Percentiles rank a stretch among this genome's conserved stretches.
Evolutionary conservation across 257 asterid species (phyloP).

Genomic region (Euphrasia confusa): DNA sequence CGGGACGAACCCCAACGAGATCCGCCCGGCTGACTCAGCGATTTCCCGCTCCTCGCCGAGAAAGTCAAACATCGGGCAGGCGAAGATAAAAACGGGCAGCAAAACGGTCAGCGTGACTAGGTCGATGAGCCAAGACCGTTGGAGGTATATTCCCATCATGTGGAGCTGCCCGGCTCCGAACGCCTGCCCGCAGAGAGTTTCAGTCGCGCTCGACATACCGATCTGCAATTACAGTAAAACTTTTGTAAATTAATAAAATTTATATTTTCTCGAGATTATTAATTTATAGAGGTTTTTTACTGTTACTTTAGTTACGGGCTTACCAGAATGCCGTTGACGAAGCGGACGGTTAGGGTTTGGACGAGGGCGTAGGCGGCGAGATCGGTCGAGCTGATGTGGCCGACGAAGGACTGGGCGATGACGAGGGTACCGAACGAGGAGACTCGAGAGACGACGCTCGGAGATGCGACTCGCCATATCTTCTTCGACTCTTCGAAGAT

Average conservation of each 20-base stretch:
- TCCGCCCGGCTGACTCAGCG: slow-evolving; percentile 24
- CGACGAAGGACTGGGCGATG: slow-evolving; percentile 26
- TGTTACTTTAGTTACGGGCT: too few relatives aligned
- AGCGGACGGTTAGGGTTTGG: slow-evolving; percentile 18
- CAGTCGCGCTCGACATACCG: slow-evolving; percentile 66
- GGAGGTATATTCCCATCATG: slow-evolving; percentile 49
- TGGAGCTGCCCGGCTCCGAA: slow-evolving; percentile 40
- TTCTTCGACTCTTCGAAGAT: slow-evolving; percentile 20
- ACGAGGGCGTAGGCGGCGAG: slow-evolving; percentile 27
- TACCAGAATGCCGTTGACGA: slow-evolving; percentile 26
- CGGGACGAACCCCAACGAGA: slow-evolving; percentile 29
- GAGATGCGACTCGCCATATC: slow-evolving; percentile 28
- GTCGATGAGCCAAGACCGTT: slow-evolving; percentile 44
- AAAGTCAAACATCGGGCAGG: slow-evolving; percentile 32
- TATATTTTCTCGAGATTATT: too few relatives aligned
- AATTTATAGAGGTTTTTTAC: too few relatives aligned
- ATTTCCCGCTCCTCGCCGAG: slow-evolving; percentile 22
- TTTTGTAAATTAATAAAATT: too few relatives aligned
- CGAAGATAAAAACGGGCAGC: slow-evolving; percentile 41
- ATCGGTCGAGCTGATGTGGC: slow-evolving; percentile 22
- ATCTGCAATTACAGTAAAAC: slow-evolving; percentile 24
- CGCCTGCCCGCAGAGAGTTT: slow-evolving; percentile 64
- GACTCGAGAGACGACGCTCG: slow-evolving; percentile 22
- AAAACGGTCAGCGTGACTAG: slow-evolving; percentile 28
- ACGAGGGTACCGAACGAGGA: slow-evolving; percentile 24